Conservation (phyloP, 176 grass and related monocot genomes). For the Echinochloa phyllopogon region DNA sequence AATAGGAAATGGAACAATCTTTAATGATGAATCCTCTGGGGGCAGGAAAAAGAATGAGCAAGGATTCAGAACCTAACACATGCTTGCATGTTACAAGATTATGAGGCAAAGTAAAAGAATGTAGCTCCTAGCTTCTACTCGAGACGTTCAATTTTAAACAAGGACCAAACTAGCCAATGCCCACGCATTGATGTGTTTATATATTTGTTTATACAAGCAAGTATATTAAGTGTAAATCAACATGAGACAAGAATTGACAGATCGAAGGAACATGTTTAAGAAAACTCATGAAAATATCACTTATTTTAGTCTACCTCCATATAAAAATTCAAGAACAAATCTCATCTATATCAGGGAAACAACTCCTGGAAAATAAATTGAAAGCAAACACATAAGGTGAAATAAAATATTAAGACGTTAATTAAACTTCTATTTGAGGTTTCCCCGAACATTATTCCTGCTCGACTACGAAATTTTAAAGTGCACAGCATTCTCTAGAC, state of each 20-base stretch:
- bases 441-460: neutral
- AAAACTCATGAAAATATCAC: neutral
- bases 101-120: neutral
- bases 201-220: neutral
- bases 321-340: neutral
- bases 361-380: neutral
- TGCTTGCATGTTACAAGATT: neutral
- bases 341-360: neutral
- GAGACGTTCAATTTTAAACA: neutral
- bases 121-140: neutral
- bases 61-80: conserved; percentile 12
- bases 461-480: neutral
- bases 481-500: neutral
- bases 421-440: neutral
- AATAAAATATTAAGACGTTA: neutral
- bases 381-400: neutral
- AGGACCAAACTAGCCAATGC: neutral
- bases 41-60: neutral
- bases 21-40: neutral
- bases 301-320: neutral
- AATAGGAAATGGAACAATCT: conserved; percentile 13
- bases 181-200: neutral
- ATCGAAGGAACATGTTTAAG: neutral
- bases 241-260: neutral
- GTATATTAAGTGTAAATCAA: neutral